A percentile compares a stretch with the other conserved stretches of the same genome.
Evolutionary conservation across 495 filamentous ascomycete species (phyloP).

Genomic region (Penicillium riverlandense): DNA sequence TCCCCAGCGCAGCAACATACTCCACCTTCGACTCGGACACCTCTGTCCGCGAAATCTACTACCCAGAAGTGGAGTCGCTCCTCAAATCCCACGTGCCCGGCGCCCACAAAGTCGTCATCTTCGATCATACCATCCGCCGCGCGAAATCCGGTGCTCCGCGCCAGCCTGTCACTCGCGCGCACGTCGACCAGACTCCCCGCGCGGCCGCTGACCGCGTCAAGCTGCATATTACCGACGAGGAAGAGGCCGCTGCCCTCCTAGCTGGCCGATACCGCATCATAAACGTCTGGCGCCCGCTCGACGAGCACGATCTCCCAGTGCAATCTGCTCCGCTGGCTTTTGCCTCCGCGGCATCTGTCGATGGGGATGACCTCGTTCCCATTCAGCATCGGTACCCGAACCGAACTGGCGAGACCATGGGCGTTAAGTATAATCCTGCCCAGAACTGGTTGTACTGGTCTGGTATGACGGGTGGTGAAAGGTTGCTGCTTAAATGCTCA

Average conservation of each 20-base stretch:
- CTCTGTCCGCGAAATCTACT: conserved; percentile 62
- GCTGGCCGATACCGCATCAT: conserved; percentile 67
- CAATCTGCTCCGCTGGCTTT: conserved; percentile 64
- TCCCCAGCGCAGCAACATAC: conserved; percentile 44
- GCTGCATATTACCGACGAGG: conserved; percentile 50
- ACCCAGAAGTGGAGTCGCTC: conserved; percentile 70
- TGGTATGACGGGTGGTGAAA: conserved; percentile 68
- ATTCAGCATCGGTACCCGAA: conserved; percentile 71
- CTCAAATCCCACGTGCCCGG: conserved; percentile 56
- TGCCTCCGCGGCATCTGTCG: conserved; percentile 53
- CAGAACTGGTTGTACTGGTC: conserved; percentile 76
- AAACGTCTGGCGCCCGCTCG: conserved; percentile 82
- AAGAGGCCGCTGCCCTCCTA: conserved; percentile 50
- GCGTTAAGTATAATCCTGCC: conserved; percentile 48
- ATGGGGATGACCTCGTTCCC: conserved; percentile 52
- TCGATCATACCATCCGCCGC: conserved; percentile 87
- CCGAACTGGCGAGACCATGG: conserved; percentile 70
- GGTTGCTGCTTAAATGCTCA: conserved; percentile 76
- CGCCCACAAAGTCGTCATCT: conserved; percentile 58
- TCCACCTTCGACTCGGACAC: conserved; percentile 56
- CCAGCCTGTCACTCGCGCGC: conserved; percentile 60
- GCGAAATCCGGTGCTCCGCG: conserved; percentile 43
- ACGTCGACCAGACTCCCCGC: conserved; percentile 76
- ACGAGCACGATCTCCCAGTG: conserved; percentile 54
- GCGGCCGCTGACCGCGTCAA: conserved; percentile 58